Evolutionary conservation across 78 protist species (phyloP).

Genomic region (Dictyostelium intermedium): DNA sequence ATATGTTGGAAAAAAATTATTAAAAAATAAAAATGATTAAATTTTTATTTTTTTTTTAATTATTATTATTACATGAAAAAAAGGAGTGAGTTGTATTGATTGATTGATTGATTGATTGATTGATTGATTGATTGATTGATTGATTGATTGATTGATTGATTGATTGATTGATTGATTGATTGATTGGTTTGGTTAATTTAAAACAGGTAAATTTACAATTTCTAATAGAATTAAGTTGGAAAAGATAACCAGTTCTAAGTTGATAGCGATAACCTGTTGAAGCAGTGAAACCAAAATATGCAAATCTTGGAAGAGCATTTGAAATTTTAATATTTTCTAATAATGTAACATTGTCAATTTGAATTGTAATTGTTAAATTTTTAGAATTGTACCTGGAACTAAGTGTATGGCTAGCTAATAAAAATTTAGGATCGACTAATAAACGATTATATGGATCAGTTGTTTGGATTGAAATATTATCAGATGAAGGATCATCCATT

Average conservation of each 20-base stretch:
- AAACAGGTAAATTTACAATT: not conserved
- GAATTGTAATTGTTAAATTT: not conserved
- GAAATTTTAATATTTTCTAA: not conserved
- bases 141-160: too few relatives aligned
- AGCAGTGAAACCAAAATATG: not conserved
- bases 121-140: too few relatives aligned
- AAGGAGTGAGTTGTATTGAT: too few relatives aligned
- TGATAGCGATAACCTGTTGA: not conserved
- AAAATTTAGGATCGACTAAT: not conserved
- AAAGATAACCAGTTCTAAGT: not conserved
- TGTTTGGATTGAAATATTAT: not conserved
- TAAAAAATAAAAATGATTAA: too few relatives aligned
- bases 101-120: too few relatives aligned
- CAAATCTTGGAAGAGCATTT: not conserved
- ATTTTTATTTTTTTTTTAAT: too few relatives aligned
- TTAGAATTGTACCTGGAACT: not conserved
- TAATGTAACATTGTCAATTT: not conserved
- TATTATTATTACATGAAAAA: too few relatives aligned
- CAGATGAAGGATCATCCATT: not conserved
- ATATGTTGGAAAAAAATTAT: too few relatives aligned
- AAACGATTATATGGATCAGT: not conserved
- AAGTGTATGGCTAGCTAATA: not conserved
- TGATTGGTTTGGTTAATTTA: too few relatives aligned
- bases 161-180: too few relatives aligned
- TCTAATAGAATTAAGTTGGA: not conserved